Evolutionary conservation across 305 asterid genomes (phyloP).

Genomic region (Petunia hybrid): DNA sequence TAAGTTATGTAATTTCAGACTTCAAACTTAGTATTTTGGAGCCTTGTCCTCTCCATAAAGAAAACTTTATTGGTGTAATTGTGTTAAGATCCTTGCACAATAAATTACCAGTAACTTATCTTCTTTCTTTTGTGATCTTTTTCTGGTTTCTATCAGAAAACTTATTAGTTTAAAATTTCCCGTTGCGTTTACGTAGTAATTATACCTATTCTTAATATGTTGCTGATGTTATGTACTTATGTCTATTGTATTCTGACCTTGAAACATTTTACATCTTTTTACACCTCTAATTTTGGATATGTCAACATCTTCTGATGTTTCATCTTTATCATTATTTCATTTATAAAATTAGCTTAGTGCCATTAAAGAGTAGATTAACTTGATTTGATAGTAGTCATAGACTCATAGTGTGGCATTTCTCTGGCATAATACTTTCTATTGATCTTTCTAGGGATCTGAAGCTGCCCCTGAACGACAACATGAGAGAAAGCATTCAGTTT

Average conservation of each 20-base stretch:
- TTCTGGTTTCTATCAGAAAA: no score
- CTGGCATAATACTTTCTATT: not conserved
- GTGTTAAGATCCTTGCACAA: no score
- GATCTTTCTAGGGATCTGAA: conserved; percentile 51
- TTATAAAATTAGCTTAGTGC: not conserved
- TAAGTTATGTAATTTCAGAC: no score
- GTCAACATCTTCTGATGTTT: not conserved
- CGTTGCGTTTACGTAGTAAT: not conserved
- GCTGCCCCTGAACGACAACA: conserved; percentile 33
- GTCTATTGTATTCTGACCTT: not conserved
- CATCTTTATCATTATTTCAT: not conserved
- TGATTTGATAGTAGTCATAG: not conserved
- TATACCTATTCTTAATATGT: not conserved
- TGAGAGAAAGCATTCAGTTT: conserved; percentile 47
- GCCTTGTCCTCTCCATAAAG: no score
- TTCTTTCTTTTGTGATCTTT: no score
- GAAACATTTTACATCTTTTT: not conserved
- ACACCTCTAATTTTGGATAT: not conserved
- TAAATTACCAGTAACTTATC: no score
- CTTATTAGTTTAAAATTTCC: not conserved
- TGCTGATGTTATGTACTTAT: not conserved
- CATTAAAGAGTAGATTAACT: not conserved
- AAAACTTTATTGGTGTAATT: no score
- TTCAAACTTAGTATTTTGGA: no score
- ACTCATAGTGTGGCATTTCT: not conserved